Conservation (phyloP, 2,329 filamentous ascomycete species). For the Albifimbria verrucaria region DNA sequence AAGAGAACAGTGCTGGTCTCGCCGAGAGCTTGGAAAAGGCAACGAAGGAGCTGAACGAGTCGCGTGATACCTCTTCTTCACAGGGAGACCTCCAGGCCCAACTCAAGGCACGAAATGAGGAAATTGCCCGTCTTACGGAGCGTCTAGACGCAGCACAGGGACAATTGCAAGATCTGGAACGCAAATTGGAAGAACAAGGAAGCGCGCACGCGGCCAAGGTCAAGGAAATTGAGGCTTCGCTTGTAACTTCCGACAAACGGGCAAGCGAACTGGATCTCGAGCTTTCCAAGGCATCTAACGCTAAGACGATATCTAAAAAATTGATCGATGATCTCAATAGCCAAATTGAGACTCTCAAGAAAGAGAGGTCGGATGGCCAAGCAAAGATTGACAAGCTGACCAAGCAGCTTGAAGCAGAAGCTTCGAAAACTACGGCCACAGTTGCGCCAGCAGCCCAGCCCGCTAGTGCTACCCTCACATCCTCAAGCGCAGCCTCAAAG, state of each 20-base stretch:
- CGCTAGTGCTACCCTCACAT: constrained; percentile 17
- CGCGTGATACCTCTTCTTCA: constrained; percentile 34
- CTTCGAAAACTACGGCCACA: constrained; percentile 15
- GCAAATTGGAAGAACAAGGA: constrained; percentile 29
- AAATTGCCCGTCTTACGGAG: constrained; percentile 49
- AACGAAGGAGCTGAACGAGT: constrained; percentile 57
- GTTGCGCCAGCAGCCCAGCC: constrained; percentile 20
- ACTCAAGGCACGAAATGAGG: constrained; percentile 43
- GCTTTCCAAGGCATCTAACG: constrained; percentile 34
- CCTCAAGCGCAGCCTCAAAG: constrained; percentile 24
- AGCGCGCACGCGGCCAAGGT: constrained; percentile 26
- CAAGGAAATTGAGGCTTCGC: constrained; percentile 32
- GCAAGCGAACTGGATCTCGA: constrained; percentile 37
- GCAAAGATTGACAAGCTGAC: constrained; percentile 37
- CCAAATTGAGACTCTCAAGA: constrained; percentile 33
- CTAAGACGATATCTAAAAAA: constrained; percentile 39
- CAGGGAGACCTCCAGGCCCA: constrained; percentile 47
- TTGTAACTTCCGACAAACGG: constrained; percentile 31
- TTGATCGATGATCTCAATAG: constrained; percentile 32
- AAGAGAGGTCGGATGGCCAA: constrained; percentile 27
- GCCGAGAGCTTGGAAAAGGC: constrained; percentile 65
- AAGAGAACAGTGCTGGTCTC: constrained; percentile 67
- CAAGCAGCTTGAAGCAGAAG: constrained; percentile 36
- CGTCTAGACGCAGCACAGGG: constrained; percentile 40
- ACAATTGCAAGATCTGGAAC: constrained; percentile 42